phyloP scores from a whole-genome alignment of 768 basidiomycete genomes.

The Guyanaporus albipodus region DNA sequence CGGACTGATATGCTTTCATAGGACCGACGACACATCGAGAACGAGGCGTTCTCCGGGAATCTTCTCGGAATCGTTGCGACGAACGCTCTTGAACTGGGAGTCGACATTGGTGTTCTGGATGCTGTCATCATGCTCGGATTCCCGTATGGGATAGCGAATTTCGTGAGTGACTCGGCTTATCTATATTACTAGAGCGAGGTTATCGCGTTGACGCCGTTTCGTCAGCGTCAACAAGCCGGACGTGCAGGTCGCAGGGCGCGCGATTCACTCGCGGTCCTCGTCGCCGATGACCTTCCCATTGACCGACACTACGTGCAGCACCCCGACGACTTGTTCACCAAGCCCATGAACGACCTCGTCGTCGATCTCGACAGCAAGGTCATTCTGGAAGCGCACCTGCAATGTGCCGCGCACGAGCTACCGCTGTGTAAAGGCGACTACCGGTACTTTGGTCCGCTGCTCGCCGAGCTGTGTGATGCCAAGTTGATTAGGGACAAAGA shows the following conservation, averaged over 20 bases:
- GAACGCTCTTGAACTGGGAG: conserved; percentile 85
- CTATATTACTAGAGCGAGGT: neutral
- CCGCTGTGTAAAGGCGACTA: conserved; percentile 65
- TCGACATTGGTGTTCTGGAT: conserved; percentile 88
- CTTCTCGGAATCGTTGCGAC: conserved; percentile 86
- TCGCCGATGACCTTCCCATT: conserved; percentile 64
- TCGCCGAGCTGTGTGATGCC: conserved; percentile 56
- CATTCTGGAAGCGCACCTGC: conserved; percentile 79
- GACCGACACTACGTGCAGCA: conserved; percentile 72
- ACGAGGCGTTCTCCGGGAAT: conserved; percentile 80
- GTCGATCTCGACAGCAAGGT: conserved; percentile 72
- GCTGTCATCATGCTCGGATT: conserved; percentile 89
- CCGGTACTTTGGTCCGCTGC: conserved; percentile 65
- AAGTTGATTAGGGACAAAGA: conserved; percentile 66
- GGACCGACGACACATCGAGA: conserved; percentile 82
- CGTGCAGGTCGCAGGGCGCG: conserved; percentile 78
- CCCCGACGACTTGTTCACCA: conserved; percentile 67
- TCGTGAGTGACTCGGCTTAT: conserved; percentile 45
- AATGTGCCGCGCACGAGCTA: conserved; percentile 87
- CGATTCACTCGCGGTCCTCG: conserved; percentile 73
- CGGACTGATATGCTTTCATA: conserved; percentile 23
- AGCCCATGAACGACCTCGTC: conserved; percentile 55
- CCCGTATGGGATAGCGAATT: conserved; percentile 74
- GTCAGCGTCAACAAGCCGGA: conserved; percentile 83
- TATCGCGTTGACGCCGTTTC: neutral